Conservation (phyloP, 2,329 filamentous ascomycete species). For the Penicillium sp. region DNA sequence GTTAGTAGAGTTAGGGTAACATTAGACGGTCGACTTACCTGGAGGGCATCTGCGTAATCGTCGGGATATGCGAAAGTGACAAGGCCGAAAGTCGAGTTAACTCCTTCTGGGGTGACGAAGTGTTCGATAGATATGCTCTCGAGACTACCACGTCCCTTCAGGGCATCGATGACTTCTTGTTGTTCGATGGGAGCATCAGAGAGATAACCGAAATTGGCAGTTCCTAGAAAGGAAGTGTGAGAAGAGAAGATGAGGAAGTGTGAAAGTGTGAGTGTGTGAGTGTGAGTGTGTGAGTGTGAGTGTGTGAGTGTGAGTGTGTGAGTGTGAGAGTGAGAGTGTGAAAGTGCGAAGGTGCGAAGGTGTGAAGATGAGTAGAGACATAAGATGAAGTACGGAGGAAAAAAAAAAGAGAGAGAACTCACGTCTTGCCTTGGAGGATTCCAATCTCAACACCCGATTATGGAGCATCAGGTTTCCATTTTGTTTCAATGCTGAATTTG, state of each 20-base stretch:
- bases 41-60: conserved; percentile 6
- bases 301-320: not conserved
- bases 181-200: not conserved
- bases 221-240: not conserved
- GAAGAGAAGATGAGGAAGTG: not conserved
- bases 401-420: not conserved
- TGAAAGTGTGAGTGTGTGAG: not conserved
- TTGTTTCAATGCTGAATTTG: conserved; percentile 11
- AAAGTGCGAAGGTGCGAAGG: not conserved
- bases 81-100: not conserved
- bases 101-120: not conserved
- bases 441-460: conserved; percentile 1
- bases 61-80: conserved; percentile 6
- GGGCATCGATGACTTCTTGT: conserved; percentile 26
- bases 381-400: not conserved
- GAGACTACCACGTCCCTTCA: not conserved
- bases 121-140: not conserved
- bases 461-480: not conserved
- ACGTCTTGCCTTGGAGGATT: not conserved
- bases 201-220: not conserved
- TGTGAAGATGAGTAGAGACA: not conserved
- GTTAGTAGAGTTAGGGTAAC: not conserved
- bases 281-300: not conserved
- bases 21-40: conserved; percentile 13
- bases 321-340: not conserved